phyloP scores from a whole-genome alignment of 2,329 filamentous ascomycete species.

The Neurospora sp. region DNA sequence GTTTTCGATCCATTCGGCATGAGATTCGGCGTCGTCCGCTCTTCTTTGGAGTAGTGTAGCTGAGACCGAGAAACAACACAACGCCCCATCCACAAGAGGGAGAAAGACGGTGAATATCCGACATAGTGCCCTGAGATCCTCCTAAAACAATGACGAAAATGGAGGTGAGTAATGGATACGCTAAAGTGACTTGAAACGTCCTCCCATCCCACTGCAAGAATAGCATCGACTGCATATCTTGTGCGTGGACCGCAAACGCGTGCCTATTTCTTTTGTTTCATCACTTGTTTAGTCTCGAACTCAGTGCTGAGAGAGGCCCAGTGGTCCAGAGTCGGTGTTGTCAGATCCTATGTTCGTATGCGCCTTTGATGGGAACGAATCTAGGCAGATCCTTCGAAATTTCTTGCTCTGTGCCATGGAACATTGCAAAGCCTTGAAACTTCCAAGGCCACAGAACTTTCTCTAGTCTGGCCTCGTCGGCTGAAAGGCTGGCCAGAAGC shows the following conservation, averaged over 20 bases:
- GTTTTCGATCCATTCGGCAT: not conserved
- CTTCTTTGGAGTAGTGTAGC: not conserved
- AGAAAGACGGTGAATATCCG: not conserved
- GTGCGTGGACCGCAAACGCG: not conserved
- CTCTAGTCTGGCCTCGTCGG: constrained; percentile 1
- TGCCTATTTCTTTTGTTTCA: not conserved
- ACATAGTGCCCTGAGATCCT: not conserved
- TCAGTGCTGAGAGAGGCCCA: not conserved
- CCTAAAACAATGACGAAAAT: not conserved
- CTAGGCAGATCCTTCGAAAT: constrained; percentile 1
- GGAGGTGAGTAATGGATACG: not conserved
- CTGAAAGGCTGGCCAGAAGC: constrained; percentile 7
- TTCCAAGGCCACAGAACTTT: not conserved
- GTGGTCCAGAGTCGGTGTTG: not conserved
- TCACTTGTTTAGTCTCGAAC: not conserved
- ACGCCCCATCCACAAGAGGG: not conserved
- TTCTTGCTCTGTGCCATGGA: constrained; percentile 4
- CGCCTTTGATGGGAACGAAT: not conserved
- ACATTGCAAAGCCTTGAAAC: not conserved
- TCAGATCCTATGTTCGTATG: not conserved
- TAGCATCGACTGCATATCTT: not conserved
- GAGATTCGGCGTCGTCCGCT: not conserved
- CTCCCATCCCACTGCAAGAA: not conserved
- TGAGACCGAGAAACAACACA: not conserved
- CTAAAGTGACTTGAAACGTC: not conserved